A percentile compares a stretch with the other conserved stretches of the same genome.
Evolutionary conservation across 2,329 filamentous ascomycete species (phyloP).

Genomic region (Cercospora zeina): DNA sequence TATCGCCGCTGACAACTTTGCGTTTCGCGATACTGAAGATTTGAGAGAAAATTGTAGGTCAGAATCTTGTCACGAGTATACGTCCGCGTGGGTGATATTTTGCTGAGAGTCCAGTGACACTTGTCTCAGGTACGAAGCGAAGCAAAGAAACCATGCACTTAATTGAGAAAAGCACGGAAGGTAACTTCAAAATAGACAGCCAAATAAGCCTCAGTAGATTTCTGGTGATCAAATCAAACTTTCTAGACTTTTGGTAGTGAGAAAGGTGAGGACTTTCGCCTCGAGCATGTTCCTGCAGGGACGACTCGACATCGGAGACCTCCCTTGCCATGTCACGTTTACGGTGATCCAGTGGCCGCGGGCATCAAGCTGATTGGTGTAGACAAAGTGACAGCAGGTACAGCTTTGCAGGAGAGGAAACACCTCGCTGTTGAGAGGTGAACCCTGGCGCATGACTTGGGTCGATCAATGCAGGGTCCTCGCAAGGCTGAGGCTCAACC

Average conservation of each 20-base stretch:
- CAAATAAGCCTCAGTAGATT: neutral
- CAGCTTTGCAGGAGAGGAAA: neutral
- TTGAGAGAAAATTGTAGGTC: neutral
- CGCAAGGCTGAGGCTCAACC: constrained; percentile 6
- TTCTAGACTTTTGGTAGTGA: neutral
- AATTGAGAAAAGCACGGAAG: neutral
- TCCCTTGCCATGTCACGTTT: neutral
- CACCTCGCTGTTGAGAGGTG: neutral
- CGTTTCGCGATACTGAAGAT: neutral
- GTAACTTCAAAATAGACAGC: neutral
- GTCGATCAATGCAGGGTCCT: constrained; percentile 10
- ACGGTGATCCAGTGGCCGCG: neutral
- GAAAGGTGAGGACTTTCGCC: constrained; percentile 5
- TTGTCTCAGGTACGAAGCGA: neutral
- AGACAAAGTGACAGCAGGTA: neutral
- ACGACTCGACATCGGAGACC: neutral
- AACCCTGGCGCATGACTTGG: constrained; percentile 9
- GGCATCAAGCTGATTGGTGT: neutral
- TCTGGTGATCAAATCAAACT: constrained; percentile 3
- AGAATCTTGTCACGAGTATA: neutral
- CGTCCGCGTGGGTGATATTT: neutral
- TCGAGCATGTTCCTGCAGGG: constrained; percentile 8
- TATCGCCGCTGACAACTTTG: neutral
- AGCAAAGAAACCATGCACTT: neutral
- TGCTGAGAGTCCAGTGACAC: neutral